Conservation (phyloP, 2,329 filamentous ascomycete genomes). For the Aspergillus glaucus region DNA sequence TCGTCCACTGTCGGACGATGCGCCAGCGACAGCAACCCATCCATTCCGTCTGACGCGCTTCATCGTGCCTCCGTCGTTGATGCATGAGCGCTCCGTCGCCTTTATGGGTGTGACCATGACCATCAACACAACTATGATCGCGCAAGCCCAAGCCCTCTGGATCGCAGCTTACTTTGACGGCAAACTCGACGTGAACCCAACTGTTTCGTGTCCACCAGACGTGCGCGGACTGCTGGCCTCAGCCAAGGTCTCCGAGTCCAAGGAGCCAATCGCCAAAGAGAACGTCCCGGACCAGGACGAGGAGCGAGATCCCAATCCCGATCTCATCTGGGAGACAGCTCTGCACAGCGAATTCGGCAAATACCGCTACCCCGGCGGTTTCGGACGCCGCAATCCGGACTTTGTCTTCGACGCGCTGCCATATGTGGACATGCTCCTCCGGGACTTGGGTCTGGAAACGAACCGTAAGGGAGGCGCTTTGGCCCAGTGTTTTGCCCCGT, state of each 20-base stretch:
- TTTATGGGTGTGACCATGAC: conserved; percentile 46
- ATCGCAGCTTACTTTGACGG: conserved; percentile 58
- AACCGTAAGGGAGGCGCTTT: conserved; percentile 28
- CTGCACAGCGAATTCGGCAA: conserved; percentile 63
- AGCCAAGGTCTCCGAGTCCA: neutral
- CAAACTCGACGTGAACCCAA: conserved; percentile 35
- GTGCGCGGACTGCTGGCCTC: neutral
- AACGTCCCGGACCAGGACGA: conserved; percentile 6
- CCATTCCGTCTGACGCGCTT: conserved; percentile 45
- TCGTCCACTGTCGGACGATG: conserved; percentile 25
- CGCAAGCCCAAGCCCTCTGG: conserved; percentile 54
- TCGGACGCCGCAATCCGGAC: conserved; percentile 51
- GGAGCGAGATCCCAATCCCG: conserved; percentile 1
- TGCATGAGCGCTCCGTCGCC: conserved; percentile 40
- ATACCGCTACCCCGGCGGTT: conserved; percentile 58
- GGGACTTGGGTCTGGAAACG: conserved; percentile 57
- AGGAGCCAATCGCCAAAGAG: neutral
- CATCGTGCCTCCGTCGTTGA: conserved; percentile 39
- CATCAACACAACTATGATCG: conserved; percentile 39
- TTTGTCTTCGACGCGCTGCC: conserved; percentile 71
- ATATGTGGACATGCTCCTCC: conserved; percentile 63
- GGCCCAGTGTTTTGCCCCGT: conserved; percentile 32
- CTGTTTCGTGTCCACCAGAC: neutral
- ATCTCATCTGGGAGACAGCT: conserved; percentile 51
- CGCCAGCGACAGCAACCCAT: conserved; percentile 35